These are phyloP conservation scores for Yamadazyma membranifaciens DNA, from an alignment of 1,139 yeast genomes.

Conservation along the genomic window DNA sequence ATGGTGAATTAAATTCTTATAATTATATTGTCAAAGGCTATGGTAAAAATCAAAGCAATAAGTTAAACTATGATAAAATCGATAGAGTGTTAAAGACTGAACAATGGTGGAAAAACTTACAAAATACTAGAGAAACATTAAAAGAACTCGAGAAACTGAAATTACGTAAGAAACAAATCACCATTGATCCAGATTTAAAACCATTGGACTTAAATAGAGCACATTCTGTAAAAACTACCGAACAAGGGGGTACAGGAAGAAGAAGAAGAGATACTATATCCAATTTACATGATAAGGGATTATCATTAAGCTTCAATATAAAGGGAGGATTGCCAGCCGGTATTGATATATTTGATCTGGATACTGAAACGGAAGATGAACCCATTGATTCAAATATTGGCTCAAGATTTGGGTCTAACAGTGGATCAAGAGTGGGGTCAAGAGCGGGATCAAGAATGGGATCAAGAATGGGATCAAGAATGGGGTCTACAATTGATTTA, in stretches of 20 bases:
- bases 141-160: conserved; percentile 31
- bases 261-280: conserved; percentile 51
- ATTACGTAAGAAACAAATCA: conserved; percentile 10
- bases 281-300: conserved; percentile 68
- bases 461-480: too few relatives aligned
- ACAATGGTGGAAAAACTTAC: conserved; percentile 68
- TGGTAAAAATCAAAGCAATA: conserved; percentile 26
- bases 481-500: not conserved
- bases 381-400: conserved; percentile 18
- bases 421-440: not conserved
- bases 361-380: conserved; percentile 12
- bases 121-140: conserved; percentile 50
- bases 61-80: conserved; percentile 28
- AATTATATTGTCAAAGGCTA: conserved; percentile 75
- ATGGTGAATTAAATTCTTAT: conserved; percentile 61
- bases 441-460: not conserved
- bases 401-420: not conserved
- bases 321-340: conserved; percentile 34
- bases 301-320: conserved; percentile 65
- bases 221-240: conserved; percentile 1
- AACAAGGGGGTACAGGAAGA: conserved; percentile 7
- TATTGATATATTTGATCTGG: conserved; percentile 24
- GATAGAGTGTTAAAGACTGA: conserved; percentile 34
- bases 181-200: conserved; percentile 8
- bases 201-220: conserved; percentile 25